Evolutionary conservation across 2,329 filamentous ascomycete genomes (phyloP).

Genomic region (Ambrosiella xylebori): DNA sequence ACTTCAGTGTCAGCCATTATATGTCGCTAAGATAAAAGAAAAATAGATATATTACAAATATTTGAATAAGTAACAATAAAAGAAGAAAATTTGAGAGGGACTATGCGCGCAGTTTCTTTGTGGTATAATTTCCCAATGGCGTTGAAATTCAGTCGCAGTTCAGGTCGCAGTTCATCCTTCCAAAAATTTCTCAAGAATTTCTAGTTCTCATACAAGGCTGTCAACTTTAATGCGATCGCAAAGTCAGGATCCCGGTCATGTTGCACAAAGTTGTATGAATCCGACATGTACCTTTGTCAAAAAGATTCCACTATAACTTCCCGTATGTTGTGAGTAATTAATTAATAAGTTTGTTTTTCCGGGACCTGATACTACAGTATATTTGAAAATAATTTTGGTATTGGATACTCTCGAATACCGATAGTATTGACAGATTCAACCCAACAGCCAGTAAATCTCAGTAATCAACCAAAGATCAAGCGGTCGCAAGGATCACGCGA

Average conservation of each 20-base stretch:
- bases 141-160: no score
- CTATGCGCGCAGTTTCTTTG: not conserved
- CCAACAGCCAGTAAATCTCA: not conserved
- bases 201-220: not conserved
- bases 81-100: not conserved
- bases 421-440: not conserved
- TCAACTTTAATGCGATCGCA: not conserved
- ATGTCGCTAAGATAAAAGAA: not conserved
- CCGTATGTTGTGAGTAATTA: not conserved
- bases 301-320: no score
- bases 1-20: not conserved
- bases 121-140: no score
- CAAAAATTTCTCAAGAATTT: not conserved
- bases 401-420: not conserved
- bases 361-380: no score
- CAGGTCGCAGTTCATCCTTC: no score
- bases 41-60: not conserved
- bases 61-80: not conserved
- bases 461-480: slow-evolving; percentile 2
- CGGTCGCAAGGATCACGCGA: slow-evolving; percentile 4
- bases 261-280: not conserved
- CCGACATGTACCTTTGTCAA: no score
- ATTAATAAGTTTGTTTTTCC: not conserved
- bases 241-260: not conserved
- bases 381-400: no score